A percentile compares a stretch with the other conserved stretches of the same genome.
These are phyloP conservation scores for Mikania micrantha DNA, from an alignment of 129 eudicot genomes.

Conservation along the genomic window DNA sequence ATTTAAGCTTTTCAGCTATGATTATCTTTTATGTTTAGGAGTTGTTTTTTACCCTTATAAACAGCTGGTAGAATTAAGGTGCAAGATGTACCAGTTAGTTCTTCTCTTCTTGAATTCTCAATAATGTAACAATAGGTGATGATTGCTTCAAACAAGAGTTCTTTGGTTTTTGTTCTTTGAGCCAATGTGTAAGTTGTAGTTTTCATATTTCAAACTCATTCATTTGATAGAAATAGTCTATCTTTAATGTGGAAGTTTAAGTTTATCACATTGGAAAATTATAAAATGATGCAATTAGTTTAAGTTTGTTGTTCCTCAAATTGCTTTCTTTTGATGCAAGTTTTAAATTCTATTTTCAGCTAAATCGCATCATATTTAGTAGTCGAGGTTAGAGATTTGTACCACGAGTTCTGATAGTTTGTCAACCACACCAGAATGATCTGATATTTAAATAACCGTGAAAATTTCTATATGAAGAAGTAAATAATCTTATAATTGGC, in stretches of 20 bases:
- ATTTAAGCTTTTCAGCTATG: too few relatives aligned
- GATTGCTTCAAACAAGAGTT: too few relatives aligned
- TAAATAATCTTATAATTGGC: background rate
- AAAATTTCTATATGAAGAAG: background rate
- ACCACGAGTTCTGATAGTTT: slow-evolving; percentile 1
- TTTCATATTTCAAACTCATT: background rate
- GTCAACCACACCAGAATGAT: background rate
- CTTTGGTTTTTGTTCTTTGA: too few relatives aligned
- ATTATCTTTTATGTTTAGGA: too few relatives aligned
- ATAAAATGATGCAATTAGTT: background rate
- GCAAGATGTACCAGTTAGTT: too few relatives aligned
- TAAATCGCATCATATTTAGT: background rate
- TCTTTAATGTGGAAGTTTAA: background rate
- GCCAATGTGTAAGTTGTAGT: too few relatives aligned
- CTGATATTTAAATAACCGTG: background rate
- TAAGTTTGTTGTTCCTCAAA: background rate
- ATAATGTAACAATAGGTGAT: too few relatives aligned
- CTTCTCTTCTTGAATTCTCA: too few relatives aligned
- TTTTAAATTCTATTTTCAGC: background rate
- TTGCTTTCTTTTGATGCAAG: background rate
- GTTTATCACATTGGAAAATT: background rate
- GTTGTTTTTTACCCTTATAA: too few relatives aligned
- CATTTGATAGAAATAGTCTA: background rate
- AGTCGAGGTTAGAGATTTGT: background rate
- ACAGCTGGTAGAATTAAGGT: too few relatives aligned